Evolutionary conservation across 139 green algal genomes (phyloP).

Genomic region (Chlamydomonas asymmetrica): DNA sequence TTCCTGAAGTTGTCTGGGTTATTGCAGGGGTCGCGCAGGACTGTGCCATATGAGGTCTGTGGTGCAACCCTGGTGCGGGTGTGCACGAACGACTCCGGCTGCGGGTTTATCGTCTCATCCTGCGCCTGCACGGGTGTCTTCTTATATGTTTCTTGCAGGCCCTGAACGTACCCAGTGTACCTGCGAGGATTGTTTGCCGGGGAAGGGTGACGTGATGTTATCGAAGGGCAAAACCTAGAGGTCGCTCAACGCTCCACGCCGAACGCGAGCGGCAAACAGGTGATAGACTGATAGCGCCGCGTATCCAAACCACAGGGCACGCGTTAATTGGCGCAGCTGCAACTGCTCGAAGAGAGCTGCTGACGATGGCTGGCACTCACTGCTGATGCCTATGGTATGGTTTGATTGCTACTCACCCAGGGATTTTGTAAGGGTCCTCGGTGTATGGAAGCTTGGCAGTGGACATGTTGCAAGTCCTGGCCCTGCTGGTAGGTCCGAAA

Average conservation of each 20-base stretch:
- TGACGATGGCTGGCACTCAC: not conserved
- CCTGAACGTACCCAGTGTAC: slow-evolving; percentile 73
- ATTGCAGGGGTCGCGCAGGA: slow-evolving; percentile 63
- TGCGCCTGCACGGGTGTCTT: slow-evolving; percentile 74
- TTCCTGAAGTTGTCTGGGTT: slow-evolving; percentile 53
- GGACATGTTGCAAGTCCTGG: too few species aligned
- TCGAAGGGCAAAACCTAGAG: not conserved
- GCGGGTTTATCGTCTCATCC: slow-evolving; percentile 60
- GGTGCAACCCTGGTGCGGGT: slow-evolving; percentile 44
- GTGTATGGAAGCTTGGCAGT: slow-evolving; percentile 50
- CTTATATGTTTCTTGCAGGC: slow-evolving; percentile 61
- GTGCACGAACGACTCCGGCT: slow-evolving; percentile 62
- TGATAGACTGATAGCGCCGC: too few species aligned
- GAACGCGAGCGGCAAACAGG: not conserved
- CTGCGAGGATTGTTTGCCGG: slow-evolving; percentile 37
- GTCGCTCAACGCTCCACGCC: not conserved
- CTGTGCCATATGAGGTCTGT: slow-evolving; percentile 20
- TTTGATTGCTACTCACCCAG: slow-evolving; percentile 44
- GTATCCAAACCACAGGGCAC: too few species aligned
- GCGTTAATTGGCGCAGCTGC: too few species aligned
- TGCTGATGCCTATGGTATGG: not conserved
- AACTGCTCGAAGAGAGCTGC: not conserved
- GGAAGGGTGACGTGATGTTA: too few species aligned
- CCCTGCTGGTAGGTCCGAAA: too few species aligned
- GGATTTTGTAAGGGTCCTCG: slow-evolving; percentile 62